Conservation (phyloP, 345 rosid species). For the Rhodamnia rubescens region DNA sequence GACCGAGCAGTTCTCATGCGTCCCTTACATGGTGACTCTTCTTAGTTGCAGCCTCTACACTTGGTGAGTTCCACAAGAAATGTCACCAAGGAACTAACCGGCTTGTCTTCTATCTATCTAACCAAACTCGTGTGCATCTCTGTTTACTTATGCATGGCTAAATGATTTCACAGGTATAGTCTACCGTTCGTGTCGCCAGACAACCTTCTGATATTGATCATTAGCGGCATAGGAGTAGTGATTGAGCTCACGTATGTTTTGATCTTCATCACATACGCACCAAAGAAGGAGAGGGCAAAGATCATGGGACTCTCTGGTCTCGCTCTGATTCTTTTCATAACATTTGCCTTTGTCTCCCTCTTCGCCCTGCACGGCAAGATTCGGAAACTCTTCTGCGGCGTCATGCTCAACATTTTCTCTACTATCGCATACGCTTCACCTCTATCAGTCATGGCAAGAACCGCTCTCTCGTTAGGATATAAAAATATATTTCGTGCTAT, state of each 20-base stretch:
- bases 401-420: conserved; percentile 16
- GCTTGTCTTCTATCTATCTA: not conserved
- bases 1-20: not conserved
- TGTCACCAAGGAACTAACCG: not conserved
- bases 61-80: not conserved
- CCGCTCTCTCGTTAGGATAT: not conserved
- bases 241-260: not conserved
- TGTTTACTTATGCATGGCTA: not conserved
- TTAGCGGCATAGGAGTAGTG: not conserved
- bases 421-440: conserved; percentile 29
- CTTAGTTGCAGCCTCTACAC: not conserved
- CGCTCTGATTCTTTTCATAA: not conserved
- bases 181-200: not conserved
- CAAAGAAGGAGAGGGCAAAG: not conserved
- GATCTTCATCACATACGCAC: not conserved
- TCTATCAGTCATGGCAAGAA: conserved; percentile 26
- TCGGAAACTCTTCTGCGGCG: conserved; percentile 26
- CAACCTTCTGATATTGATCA: not conserved
- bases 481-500: not conserved
- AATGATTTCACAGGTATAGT: not conserved
- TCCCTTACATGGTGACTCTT: not conserved
- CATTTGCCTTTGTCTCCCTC: conserved; percentile 15
- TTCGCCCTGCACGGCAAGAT: conserved; percentile 10
- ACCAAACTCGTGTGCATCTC: not conserved
- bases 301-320: not conserved